A percentile compares a stretch with the other conserved stretches of the same genome.
Conservation (phyloP, 306 rosid genomes). For the Dryas octopetala region DNA sequence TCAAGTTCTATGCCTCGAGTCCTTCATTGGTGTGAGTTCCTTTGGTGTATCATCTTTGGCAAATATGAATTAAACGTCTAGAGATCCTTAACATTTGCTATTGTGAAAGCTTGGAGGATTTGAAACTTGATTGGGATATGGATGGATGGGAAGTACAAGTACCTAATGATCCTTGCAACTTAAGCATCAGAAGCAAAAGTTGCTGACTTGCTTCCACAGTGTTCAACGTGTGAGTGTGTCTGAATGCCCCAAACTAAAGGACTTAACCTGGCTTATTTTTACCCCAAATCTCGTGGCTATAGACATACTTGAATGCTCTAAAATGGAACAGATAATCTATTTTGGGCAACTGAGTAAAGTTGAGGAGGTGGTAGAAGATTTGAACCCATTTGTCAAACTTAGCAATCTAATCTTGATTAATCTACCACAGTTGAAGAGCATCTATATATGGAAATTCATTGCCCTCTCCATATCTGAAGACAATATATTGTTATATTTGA, state of each 20-base stretch:
- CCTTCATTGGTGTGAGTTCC: background rate
- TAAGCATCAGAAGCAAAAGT: background rate
- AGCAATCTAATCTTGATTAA: background rate
- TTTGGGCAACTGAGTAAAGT: too few species aligned
- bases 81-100: background rate
- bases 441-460: background rate
- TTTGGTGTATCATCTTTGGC: background rate
- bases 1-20: background rate
- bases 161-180: background rate
- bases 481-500: too few species aligned
- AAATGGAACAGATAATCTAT: too few species aligned
- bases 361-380: background rate
- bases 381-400: background rate
- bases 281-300: background rate
- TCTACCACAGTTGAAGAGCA: background rate
- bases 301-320: background rate
- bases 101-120: background rate
- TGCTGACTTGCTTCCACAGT: background rate
- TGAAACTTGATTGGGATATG: background rate
- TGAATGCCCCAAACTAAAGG: constrained; percentile 1
- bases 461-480: background rate
- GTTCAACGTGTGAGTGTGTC: background rate
- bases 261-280: constrained; percentile 7
- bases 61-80: background rate
- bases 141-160: background rate